Base-by-base conservation (phyloP, 805 yeast genomes). In the Lipomyces orientalis region DNA sequence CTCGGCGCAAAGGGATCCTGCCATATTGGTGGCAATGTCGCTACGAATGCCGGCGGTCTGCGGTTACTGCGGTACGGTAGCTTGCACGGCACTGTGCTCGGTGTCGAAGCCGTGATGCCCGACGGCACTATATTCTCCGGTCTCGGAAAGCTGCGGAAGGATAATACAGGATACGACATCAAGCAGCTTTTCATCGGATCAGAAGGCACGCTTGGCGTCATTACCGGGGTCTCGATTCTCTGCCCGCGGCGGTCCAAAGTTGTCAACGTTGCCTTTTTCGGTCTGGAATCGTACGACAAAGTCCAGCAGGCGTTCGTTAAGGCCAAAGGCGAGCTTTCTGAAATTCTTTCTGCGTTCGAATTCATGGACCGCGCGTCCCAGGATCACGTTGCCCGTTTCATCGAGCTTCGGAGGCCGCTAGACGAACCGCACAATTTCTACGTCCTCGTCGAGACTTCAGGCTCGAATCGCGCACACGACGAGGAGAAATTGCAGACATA, bases 1-100 rank as follows among this genome's bases (percentile, higher is more conserved):
- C 81, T 93, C 69, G 98, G 98, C 66, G 98, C 98, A 51, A 93
- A 93, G 80, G 98, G 98, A 14, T 91, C 97, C 1, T 94, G 98
- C 77, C 97, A 91, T 73, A 88, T 94, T 69, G 98, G 98, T 73
- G 98, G 98, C 71, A 90, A 88, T 63, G 94, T 92, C 56, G 97
- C 97, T 22, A 92, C 97, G 22, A 94, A 94, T 77, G 98, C 98
- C 4, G 98, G 98, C 76, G 98, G 98, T 0, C 84, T 93, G 74
- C 83, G 98, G 76, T 82, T 93, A 61, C 80, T 93, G 69, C 85
- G 97, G 73, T 93, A 92, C 77, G 98, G 98, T 2, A 91, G 97
- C 5, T 84, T 93, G 71, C 98, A 94, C 76, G 98, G 98, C 3
- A 82, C 92, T 29, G 97, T 93, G 0, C 81, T 93, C 59, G 98